Base-by-base conservation (phyloP, 306 rosid species). In the Begonia peltatifolia region DNA sequence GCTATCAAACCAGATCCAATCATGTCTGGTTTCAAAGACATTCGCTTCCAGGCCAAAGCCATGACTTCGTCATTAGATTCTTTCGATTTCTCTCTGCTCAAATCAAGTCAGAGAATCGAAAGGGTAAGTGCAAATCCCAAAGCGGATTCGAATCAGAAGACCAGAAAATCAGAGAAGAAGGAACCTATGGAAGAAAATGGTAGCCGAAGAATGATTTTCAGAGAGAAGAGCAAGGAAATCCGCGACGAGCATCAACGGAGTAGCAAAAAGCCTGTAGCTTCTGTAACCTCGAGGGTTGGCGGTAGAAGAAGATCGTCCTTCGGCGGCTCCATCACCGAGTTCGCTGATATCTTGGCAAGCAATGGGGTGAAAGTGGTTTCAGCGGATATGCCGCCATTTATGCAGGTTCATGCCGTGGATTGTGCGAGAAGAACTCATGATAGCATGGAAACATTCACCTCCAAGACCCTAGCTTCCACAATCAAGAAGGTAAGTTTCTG, bases 391-490 rank as follows among this genome's bases (percentile, higher is more conserved):
- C 92, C 94, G 12, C 95, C 97, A 10, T 75, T 83, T 76, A 85
- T 90, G 97, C 97, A 90, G 97, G 80, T 90, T 69, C 97, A 90
- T 71, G 95, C 83, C 10, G 94, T 86, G 14, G 90, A 85, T 62
- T 78, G 56, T 65, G 97, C 97, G 5, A 82, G 97, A 63, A 90
- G 78, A 46, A 55, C 81, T 46, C 64, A 65, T 51, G 97, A 90
- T 57, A 90, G 97, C 50, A 68, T 85, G 78, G 95, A 85, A 70
- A 90, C 85, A 52, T 85, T 90, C 80, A 78, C 97, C 22, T 85
- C 95, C 41, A 90, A 76, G 59, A 73, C 97, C 65, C 95, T 90
- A 53, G 97, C 97, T 6, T 69, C 70, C 22, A 69, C 94, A 56
- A 87, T 90, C 53, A 90, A 90, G 43, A 85, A 87, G 97, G 97